These are phyloP conservation scores for Aspergillus leporis DNA, from an alignment of 495 filamentous ascomycete genomes.

Conservation along the genomic window DNA sequence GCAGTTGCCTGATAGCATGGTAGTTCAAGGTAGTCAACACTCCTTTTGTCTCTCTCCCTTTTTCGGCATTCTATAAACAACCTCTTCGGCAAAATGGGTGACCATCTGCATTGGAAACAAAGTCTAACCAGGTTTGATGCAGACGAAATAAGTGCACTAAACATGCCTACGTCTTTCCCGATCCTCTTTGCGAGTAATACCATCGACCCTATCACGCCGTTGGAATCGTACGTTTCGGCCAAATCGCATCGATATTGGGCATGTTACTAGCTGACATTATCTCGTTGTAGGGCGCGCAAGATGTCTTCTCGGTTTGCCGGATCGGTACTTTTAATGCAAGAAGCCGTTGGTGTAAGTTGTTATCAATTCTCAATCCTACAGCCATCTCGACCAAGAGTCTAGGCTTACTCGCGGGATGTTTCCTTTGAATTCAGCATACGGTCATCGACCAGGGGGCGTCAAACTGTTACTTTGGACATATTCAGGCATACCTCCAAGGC, in stretches of 20 bases:
- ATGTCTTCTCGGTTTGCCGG: constrained; percentile 42
- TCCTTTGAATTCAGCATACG: constrained; percentile 18
- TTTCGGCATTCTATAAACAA: constrained; percentile 6
- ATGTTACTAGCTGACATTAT: constrained; percentile 13
- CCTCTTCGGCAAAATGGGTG: constrained; percentile 7
- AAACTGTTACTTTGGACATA: constrained; percentile 9
- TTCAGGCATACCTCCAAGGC: constrained; percentile 17
- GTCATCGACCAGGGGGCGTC: constrained; percentile 13
- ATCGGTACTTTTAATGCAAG: constrained; percentile 16
- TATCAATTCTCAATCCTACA: constrained; percentile 10
- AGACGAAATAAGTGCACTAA: constrained; percentile 22
- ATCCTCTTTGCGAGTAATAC: constrained; percentile 53
- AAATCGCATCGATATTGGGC: constrained; percentile 5
- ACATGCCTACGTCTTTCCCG: constrained; percentile 44
- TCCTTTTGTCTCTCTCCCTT: constrained; percentile 7
- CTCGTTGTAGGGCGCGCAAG: constrained; percentile 40
- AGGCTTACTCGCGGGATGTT: constrained; percentile 9
- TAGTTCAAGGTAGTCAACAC: constrained; percentile 17
- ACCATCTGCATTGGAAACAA: constrained; percentile 8
- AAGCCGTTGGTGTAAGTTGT: constrained; percentile 28
- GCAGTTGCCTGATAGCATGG: constrained; percentile 20
- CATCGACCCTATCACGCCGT: constrained; percentile 53
- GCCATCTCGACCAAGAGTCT: constrained; percentile 12
- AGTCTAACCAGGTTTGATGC: constrained; percentile 20
- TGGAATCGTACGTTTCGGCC: constrained; percentile 23